Percentiles rank a stretch among this genome's conserved stretches.
Conservation (phyloP, 164 flowering plant genomes). For the Pachysandra terminalis region DNA sequence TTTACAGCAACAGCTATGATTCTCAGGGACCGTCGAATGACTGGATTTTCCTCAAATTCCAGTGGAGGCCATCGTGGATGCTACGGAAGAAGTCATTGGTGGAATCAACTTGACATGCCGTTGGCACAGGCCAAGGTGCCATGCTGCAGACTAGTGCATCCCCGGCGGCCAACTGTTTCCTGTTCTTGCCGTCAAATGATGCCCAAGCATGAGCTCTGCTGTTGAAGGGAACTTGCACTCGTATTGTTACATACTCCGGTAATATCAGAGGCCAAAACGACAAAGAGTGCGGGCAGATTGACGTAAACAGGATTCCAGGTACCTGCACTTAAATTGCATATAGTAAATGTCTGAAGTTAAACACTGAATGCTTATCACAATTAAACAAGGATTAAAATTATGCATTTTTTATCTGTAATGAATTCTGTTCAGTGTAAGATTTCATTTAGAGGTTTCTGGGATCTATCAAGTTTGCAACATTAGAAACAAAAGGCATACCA, state of each 20-base stretch:
- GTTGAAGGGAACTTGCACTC: conserved; percentile 86
- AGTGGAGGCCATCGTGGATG: conserved; percentile 94
- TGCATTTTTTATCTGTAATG: not conserved
- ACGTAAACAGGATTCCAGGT: conserved; percentile 92
- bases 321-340: conserved; percentile 52
- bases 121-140: conserved; percentile 98
- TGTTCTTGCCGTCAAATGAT: conserved; percentile 89
- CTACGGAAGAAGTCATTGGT: conserved; percentile 83
- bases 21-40: conserved; percentile 78
- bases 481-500: no score
- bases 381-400: not conserved
- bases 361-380: not conserved
- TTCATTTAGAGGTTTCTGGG: no score
- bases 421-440: no score
- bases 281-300: conserved; percentile 94
- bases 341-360: not conserved
- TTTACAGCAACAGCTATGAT: conserved; percentile 9
- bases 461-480: no score
- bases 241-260: conserved; percentile 82
- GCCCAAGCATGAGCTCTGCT: conserved; percentile 94
- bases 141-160: conserved; percentile 93
- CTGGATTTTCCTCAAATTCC: conserved; percentile 92
- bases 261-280: conserved; percentile 93
- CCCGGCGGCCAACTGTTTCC: conserved; percentile 73
- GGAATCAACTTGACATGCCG: conserved; percentile 87